Evolutionary conservation across 1,284 basidiomycete species (phyloP), one percentile per base, ranked within the genome.

Genomic region (Coriolopsis trogii): DNA sequence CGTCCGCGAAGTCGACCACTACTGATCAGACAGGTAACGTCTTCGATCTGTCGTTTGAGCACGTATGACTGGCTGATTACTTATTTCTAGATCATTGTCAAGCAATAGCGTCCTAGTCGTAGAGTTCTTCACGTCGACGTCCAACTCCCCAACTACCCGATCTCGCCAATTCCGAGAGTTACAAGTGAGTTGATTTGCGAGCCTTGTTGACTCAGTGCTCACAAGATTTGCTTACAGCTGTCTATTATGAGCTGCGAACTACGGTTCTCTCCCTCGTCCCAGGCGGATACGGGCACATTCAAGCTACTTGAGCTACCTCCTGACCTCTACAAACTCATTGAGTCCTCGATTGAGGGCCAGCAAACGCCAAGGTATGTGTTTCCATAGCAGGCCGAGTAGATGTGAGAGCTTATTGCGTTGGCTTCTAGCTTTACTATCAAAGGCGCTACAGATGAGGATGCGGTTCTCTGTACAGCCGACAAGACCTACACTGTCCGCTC

Each of bases 401-500:
- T 39, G 13, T 13, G 13, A 39, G 13, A 20, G 21, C 24, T 41
- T 2, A 46, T 26, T 46, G 42, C 38, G 33, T 41, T 56, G 18
- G n/a, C n/a, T 25, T 31, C 36, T n/a, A 91, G 90, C 34, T 67
- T 93, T 34, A 78, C 78, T 8, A 88, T 98, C 70, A 94, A 93
- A 67, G 95, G 95, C 1, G 74, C 84, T 36, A 70, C 82, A 1
- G 79, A 79, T 16, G 93, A 96, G 63, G 90, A 95, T 62, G 94
- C 94, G 0, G 93, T 96, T 0, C 72, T 95, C 4, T 96, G 94
- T 66, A 95, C 93, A 0, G 60, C 76, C 0, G 76, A 85, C 54
- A 85, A 82, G 65, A 97, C 94, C 0, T 97, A 89, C 67, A 68
- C 80, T 0, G 73, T 97, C 21, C 85, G 93, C 51, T 89, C 92